Base-by-base conservation (phyloP, 2,329 filamentous ascomycete genomes). In the Scleromitrula shiraiana region DNA sequence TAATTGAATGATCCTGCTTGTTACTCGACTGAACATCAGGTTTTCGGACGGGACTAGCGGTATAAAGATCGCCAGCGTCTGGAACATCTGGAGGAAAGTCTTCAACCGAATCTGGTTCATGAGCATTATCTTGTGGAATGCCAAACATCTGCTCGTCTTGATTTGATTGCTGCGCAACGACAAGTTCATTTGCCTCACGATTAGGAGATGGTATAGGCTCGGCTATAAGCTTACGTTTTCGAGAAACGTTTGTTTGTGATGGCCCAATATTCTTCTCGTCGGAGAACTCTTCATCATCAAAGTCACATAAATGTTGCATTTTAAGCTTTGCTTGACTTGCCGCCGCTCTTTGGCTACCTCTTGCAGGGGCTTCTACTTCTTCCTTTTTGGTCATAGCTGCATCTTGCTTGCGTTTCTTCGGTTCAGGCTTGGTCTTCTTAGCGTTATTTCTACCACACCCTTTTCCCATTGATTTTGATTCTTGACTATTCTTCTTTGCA, bases 181-280 rank as follows among this genome's bases (percentile, higher is more conserved):
- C 19, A 27, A 19, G 10, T 30, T 24, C n/a, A 12, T n/a, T n/a
- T n/a, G n/a, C 39, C 15, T 27, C 27, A 12, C 15, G 27, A 14
- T 6, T 10, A 24, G 14, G 38, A 29, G 23, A 5, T 8, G 27
- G 17, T 5, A 15, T 27, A 15, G 24, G 14, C 19, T 20, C 29
- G 7, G 22, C 33, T 22, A 19, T 8, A 15, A 20, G 23, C 26
- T 45, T 49, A 27, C 45, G 45, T 33, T 48, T 48, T 27, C 38
- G 45, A n/a, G 45, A 42, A 37, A 48, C 45, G 22, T 48, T 48
- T 29, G 38, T 15, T 23, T 45, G 41, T 24, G 41, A 32, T 26
- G 26, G 26, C 15, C 33, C 33, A 14, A 22, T 38, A 4, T 33
- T 20, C 22, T 12, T 26, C 12, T 6, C 32, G 12, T 49, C 40